Evolutionary conservation across 768 basidiomycete species (phyloP).

Genomic region (Auricularia sp.): DNA sequence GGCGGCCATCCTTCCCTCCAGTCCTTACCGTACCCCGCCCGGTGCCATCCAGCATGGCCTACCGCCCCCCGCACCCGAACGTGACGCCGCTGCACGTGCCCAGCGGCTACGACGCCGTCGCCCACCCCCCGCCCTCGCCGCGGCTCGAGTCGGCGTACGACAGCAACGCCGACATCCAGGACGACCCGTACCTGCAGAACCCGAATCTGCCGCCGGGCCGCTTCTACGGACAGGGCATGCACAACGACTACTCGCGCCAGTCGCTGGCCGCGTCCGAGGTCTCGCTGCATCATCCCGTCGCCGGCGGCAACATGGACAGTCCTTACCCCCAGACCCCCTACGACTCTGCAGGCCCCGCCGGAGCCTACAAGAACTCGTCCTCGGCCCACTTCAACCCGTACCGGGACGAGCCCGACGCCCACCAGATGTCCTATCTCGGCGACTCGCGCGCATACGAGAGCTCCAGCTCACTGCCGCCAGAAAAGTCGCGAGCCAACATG

Average conservation of each 20-base stretch:
- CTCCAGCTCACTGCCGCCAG: background rate
- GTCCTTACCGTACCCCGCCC: background rate
- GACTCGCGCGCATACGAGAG: background rate
- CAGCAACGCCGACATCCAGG: background rate
- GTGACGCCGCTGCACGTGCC: background rate
- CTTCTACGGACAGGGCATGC: background rate
- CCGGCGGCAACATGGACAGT: background rate
- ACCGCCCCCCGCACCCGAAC: background rate
- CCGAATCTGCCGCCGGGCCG: background rate
- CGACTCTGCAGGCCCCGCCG: background rate
- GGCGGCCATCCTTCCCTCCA: background rate
- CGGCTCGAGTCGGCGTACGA: background rate
- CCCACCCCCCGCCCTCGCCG: background rate
- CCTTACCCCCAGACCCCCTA: background rate
- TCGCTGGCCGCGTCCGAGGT: background rate
- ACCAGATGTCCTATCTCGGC: constrained; percentile 1
- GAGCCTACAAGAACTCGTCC: background rate
- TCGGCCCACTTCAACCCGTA: background rate
- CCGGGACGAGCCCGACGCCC: background rate
- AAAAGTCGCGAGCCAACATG: background rate
- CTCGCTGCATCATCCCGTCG: background rate
- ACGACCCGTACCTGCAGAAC: background rate
- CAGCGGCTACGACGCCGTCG: background rate
- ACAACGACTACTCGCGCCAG: background rate
- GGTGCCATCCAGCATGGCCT: background rate